Evolutionary conservation across 176 grass and related monocot genomes (phyloP).

Genomic region (Secale cereale): DNA sequence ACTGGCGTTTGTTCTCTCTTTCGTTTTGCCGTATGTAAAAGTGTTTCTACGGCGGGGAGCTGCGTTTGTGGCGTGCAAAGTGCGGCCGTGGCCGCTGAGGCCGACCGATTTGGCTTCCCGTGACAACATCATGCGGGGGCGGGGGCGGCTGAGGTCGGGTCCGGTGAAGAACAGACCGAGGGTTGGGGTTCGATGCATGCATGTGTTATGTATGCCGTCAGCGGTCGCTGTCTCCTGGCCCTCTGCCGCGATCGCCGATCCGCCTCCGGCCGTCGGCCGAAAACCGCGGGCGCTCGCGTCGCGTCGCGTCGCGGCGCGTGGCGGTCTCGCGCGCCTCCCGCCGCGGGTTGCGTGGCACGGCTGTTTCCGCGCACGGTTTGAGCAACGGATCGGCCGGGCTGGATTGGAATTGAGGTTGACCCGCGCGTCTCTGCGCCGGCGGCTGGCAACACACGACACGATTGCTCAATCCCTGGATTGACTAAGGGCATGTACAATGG

Average conservation of each 20-base stretch:
- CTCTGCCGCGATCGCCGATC: background rate
- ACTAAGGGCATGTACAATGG: too few relatives aligned
- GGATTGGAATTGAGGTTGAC: background rate
- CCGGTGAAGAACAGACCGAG: background rate
- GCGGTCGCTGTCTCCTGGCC: background rate
- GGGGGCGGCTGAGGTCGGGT: background rate
- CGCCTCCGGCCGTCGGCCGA: too few relatives aligned
- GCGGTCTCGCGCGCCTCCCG: background rate
- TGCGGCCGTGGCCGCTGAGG: too few relatives aligned
- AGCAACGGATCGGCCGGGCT: too few relatives aligned
- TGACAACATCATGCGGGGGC: background rate
- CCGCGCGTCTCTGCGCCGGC: too few relatives aligned
- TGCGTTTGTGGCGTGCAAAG: background rate
- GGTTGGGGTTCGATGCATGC: background rate
- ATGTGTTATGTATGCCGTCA: background rate
- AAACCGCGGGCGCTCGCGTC: constrained; percentile 8
- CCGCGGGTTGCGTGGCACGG: background rate
- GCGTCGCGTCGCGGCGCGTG: background rate
- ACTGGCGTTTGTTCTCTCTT: too few relatives aligned
- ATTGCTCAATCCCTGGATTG: too few relatives aligned
- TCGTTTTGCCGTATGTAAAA: too few relatives aligned
- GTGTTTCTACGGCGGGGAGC: too few relatives aligned
- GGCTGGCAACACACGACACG: too few relatives aligned
- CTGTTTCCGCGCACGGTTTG: background rate
- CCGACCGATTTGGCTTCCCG: background rate